A percentile compares a stretch with the other conserved stretches of the same genome.
These are phyloP conservation scores for Thalassiosira ordinaria DNA, from an alignment of 352 stramenopile genomes.

Conservation along the genomic window DNA sequence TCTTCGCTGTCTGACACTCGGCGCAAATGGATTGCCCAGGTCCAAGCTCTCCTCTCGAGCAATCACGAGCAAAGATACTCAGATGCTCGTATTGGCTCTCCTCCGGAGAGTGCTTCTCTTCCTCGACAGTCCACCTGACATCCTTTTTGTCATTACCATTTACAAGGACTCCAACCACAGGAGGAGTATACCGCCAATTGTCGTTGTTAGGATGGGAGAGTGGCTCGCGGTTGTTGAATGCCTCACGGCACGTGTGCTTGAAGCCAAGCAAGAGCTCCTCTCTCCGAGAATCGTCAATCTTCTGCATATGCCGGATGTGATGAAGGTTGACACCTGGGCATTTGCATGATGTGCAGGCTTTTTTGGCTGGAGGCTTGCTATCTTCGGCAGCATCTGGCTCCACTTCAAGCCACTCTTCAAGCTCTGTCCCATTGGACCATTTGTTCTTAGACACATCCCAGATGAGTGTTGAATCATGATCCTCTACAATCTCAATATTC, in stretches of 20 bases:
- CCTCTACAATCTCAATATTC: background rate
- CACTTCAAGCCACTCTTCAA: too few species aligned
- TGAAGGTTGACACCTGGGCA: background rate
- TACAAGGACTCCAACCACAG: conserved; percentile 4
- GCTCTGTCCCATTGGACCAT: too few species aligned
- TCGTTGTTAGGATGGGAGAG: conserved; percentile 8
- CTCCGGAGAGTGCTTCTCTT: background rate
- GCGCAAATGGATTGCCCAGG: too few species aligned
- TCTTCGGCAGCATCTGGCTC: background rate
- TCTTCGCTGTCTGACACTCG: too few species aligned
- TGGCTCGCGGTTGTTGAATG: background rate
- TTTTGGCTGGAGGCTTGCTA: background rate
- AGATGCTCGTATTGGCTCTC: conserved; percentile 13
- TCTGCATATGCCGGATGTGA: background rate
- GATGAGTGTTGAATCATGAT: background rate
- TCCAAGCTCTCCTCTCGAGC: too few species aligned
- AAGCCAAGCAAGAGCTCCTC: conserved; percentile 2
- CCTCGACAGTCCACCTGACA: background rate
- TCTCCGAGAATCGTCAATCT: too few species aligned
- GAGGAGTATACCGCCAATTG: conserved; percentile 1
- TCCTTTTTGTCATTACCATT: conserved; percentile 6
- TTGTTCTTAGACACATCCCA: background rate
- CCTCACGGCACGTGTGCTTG: conserved; percentile 10
- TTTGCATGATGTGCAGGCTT: background rate
- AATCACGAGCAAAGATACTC: conserved; percentile 7